A percentile compares a stretch with the other conserved stretches of the same genome.
phyloP scores from a whole-genome alignment of 495 filamentous ascomycete genomes.

The Aspergillus mulundensis region DNA sequence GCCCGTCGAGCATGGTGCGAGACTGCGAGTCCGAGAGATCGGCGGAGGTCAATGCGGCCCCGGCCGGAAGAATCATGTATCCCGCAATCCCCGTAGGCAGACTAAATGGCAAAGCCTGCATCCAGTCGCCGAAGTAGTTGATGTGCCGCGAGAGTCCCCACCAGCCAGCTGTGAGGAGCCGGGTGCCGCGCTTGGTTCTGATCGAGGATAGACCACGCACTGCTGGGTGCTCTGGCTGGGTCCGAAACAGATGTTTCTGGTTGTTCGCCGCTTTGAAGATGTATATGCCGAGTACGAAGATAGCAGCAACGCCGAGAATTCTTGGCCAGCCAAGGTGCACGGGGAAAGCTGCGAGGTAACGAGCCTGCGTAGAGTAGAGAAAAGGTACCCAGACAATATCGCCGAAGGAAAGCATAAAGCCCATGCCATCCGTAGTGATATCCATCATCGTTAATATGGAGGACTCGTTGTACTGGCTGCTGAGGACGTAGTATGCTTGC shows the following conservation, averaged over 20 bases:
- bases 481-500: slow-evolving; percentile 72
- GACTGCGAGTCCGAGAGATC: slow-evolving; percentile 34
- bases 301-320: slow-evolving; percentile 49
- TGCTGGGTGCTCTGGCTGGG: slow-evolving; percentile 66
- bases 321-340: slow-evolving; percentile 61
- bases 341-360: slow-evolving; percentile 74
- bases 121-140: slow-evolving; percentile 89
- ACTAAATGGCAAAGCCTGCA: slow-evolving; percentile 78
- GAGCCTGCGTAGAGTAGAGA: slow-evolving; percentile 70
- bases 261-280: slow-evolving; percentile 81
- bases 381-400: slow-evolving; percentile 87
- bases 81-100: slow-evolving; percentile 78
- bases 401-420: slow-evolving; percentile 83
- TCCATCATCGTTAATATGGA: slow-evolving; percentile 86
- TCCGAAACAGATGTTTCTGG: slow-evolving; percentile 82
- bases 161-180: slow-evolving; percentile 76
- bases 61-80: slow-evolving; percentile 46
- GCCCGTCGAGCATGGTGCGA: slow-evolving; percentile 39
- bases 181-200: slow-evolving; percentile 69
- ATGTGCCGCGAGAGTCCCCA: slow-evolving; percentile 84
- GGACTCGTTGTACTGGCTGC: slow-evolving; percentile 71
- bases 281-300: slow-evolving; percentile 63
- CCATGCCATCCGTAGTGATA: slow-evolving; percentile 82
- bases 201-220: slow-evolving; percentile 72
- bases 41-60: slow-evolving; percentile 33